Percentiles rank a stretch among this genome's conserved stretches.
Conservation (phyloP, 768 basidiomycete genomes). For the Pisolithus albus region DNA sequence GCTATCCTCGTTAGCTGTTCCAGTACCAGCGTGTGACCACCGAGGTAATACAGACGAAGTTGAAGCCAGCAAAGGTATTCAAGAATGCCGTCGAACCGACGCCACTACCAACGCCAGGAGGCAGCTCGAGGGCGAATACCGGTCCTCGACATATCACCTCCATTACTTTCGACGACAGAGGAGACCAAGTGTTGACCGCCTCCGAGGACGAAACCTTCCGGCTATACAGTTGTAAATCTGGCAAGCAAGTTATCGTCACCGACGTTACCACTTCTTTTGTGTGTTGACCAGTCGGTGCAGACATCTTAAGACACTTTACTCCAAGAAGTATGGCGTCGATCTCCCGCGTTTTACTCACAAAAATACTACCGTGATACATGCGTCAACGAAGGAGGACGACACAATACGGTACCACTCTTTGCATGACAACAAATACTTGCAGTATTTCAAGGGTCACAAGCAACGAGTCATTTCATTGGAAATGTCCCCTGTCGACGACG, state of each 20-base stretch:
- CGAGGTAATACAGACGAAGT: constrained; percentile 43
- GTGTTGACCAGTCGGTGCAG: constrained; percentile 38
- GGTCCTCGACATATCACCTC: constrained; percentile 76
- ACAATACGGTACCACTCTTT: constrained; percentile 91
- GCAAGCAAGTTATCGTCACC: constrained; percentile 69
- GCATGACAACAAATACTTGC: constrained; percentile 93
- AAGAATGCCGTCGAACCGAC: constrained; percentile 65
- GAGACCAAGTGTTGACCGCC: constrained; percentile 80
- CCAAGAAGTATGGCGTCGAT: constrained; percentile 96
- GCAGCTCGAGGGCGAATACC: constrained; percentile 27
- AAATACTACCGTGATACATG: constrained; percentile 74
- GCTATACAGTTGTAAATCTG: constrained; percentile 81
- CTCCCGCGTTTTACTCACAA: constrained; percentile 94
- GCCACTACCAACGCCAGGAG: constrained; percentile 41
- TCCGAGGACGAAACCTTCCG: constrained; percentile 91
- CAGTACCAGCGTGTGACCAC: neutral
- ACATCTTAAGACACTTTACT: constrained; percentile 69
- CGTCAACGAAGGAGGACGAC: constrained; percentile 93
- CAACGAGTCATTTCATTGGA: constrained; percentile 84
- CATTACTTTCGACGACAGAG: constrained; percentile 85
- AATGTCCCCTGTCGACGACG: constrained; percentile 88
- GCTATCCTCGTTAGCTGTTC: neutral
- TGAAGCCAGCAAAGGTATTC: constrained; percentile 89
- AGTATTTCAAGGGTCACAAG: constrained; percentile 95
- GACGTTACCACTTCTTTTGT: constrained; percentile 10